A percentile compares a stretch with the other conserved stretches of the same genome.
Conservation (phyloP, 495 filamentous ascomycete species). For the Mytilinidion resinicola region DNA sequence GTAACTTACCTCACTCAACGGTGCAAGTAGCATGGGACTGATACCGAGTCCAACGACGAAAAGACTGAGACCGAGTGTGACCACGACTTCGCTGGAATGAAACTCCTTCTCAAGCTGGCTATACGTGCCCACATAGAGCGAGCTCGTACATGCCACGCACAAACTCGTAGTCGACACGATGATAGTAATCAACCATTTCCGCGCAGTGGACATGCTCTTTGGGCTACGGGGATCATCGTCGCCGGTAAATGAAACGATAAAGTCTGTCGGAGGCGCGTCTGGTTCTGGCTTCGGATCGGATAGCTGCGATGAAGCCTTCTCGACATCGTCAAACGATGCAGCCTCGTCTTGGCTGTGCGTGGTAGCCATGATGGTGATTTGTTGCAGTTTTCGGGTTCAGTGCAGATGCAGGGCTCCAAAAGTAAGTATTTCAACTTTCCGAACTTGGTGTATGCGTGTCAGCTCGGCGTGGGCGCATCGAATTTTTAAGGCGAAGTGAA, state of each 20-base stretch:
- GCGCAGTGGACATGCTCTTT: neutral
- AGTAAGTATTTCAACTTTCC: too few species aligned
- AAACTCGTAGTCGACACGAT: neutral
- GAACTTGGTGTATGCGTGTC: too few species aligned
- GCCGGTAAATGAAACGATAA: neutral
- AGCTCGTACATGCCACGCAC: neutral
- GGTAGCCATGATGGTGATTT: too few species aligned
- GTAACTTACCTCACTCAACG: constrained; percentile 4
- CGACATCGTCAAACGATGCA: neutral
- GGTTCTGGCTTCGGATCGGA: neutral
- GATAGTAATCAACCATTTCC: constrained; percentile 1
- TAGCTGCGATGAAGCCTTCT: neutral
- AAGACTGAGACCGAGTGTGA: constrained; percentile 3
- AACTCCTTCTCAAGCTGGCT: constrained; percentile 3
- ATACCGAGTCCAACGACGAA: constrained; percentile 10
- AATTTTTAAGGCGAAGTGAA: too few species aligned
- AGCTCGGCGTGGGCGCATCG: too few species aligned
- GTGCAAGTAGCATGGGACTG: constrained; percentile 14
- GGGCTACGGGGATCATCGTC: neutral
- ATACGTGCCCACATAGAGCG: neutral
- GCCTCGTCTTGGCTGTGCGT: neutral
- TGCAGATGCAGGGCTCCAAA: too few species aligned
- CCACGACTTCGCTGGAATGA: neutral
- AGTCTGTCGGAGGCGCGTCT: neutral
- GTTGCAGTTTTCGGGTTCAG: too few species aligned